A percentile compares a stretch with the other conserved stretches of the same genome.
Evolutionary conservation across 1,139 yeast genomes (phyloP).

Genomic region (Yamadazyma mexicana): DNA sequence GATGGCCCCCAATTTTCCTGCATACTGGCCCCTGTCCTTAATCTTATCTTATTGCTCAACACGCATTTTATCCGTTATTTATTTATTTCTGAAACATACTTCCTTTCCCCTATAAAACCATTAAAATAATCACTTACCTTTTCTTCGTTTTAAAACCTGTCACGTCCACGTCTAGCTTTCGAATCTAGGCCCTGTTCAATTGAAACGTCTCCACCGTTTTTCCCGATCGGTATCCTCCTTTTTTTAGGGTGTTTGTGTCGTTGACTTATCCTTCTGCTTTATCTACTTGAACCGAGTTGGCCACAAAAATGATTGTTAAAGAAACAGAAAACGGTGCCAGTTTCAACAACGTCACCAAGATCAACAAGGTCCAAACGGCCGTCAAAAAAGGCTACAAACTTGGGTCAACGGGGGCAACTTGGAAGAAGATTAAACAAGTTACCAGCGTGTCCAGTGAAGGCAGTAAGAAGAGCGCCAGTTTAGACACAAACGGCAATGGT

Average conservation of each 20-base stretch:
- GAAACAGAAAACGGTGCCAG: no score
- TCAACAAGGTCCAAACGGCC: conserved; percentile 22
- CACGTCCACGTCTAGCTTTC: background rate
- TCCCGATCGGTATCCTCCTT: background rate
- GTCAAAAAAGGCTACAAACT: conserved; percentile 36
- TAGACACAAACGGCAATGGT: background rate
- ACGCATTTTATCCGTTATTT: conserved; percentile 2
- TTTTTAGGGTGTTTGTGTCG: background rate
- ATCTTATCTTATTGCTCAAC: background rate
- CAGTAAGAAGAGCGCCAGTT: background rate
- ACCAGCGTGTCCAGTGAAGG: conserved; percentile 15
- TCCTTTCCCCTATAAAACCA: background rate
- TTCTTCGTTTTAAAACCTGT: background rate
- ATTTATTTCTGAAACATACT: background rate
- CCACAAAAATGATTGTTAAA: background rate
- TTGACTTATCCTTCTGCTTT: background rate
- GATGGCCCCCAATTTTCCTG: background rate
- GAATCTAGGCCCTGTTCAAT: background rate
- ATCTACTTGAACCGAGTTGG: no score
- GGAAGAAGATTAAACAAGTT: conserved; percentile 45
- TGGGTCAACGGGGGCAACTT: conserved; percentile 45
- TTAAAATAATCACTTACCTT: no score
- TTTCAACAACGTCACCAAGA: conserved; percentile 10
- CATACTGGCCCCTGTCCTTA: background rate
- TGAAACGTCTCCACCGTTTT: background rate